These are phyloP conservation scores for Hanseniaspora thailandica DNA, from an alignment of 805 yeast species.

Conservation along the genomic window DNA sequence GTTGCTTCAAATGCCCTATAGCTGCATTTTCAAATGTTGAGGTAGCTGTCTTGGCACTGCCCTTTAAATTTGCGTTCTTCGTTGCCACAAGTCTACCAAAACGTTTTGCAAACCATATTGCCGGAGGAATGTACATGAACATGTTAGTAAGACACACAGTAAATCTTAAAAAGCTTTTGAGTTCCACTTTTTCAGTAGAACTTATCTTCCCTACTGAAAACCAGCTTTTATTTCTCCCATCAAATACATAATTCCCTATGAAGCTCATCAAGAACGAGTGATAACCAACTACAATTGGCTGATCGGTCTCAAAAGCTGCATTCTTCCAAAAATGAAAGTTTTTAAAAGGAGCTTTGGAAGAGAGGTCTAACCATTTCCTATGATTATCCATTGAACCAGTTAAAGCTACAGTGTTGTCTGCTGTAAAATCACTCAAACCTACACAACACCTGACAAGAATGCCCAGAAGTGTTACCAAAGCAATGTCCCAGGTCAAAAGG, in stretches of 20 bases:
- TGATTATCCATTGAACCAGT: constrained; percentile 97
- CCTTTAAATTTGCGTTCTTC: constrained; percentile 22
- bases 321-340: constrained; percentile 80
- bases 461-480: constrained; percentile 38
- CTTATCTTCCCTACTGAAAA: constrained; percentile 61
- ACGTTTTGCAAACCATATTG: constrained; percentile 57
- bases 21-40: constrained; percentile 68
- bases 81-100: constrained; percentile 42
- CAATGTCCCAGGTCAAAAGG: constrained; percentile 5
- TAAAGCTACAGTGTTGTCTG: constrained; percentile 59
- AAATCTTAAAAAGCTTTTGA: constrained; percentile 76
- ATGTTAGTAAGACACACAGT: constrained; percentile 70
- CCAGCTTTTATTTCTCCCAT: constrained; percentile 54
- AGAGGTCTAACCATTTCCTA: constrained; percentile 94
- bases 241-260: constrained; percentile 47
- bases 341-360: constrained; percentile 56
- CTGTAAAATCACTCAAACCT: constrained; percentile 82
- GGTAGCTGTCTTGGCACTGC: constrained; percentile 26
- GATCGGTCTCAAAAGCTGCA: constrained; percentile 91
- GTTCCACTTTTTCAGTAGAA: constrained; percentile 54
- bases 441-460: constrained; percentile 70
- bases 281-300: constrained; percentile 92
- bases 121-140: constrained; percentile 66
- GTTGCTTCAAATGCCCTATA: constrained; percentile 40
- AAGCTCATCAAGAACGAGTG: constrained; percentile 75